Evolutionary conservation across 176 grass and related monocot species (phyloP), one percentile per base, ranked within the genome.

Genomic region (Paspalum notatum): DNA sequence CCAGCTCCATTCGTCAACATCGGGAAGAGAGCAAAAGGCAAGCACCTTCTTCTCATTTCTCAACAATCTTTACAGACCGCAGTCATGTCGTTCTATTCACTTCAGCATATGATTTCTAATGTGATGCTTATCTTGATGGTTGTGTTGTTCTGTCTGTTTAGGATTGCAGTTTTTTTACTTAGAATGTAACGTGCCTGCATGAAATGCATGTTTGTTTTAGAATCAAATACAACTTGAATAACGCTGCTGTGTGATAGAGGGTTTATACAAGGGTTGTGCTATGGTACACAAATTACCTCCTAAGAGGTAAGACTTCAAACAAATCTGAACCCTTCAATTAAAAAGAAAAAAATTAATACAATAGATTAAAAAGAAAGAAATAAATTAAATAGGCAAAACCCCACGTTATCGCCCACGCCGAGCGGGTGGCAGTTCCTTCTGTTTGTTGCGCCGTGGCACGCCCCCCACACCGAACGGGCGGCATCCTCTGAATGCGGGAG

Each of bases 1-100:
- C 91, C 94, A 32, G 60, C 39, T 68, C 91, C 84, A 0, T 97
- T 97, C 63, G 38, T 21, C 25, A 84, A 87, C 55, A 85, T 94
- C 14, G 94, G 91, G 64, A 97, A 90, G 89, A 81, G 46, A 82
- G 86, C 89, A 60, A 97, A 67, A 88, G 94, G 94, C 57, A 85
- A 66, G 62, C 8, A 20, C 9, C 74, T 46, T 63, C 44, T n/a
- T 63, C 60, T 62, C 5, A 22, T 38, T n/a, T 63, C 60, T 62
- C 5, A 22, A n/a, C 71, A 17, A 7, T 39, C 1, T 60, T 61
- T 50, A 4, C 7, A 26, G 40, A 12, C 7, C 18, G 15, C 74
- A 41, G 22, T 58, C 26, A 50, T 49, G 54, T 27, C 9, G 13
- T 18, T 13, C 15, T 58, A 22, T 68, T 39, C 42, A 9, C 32